Evolutionary conservation across 129 eudicot genomes (phyloP).

Genomic region (Heracleum sosnowskyi): DNA sequence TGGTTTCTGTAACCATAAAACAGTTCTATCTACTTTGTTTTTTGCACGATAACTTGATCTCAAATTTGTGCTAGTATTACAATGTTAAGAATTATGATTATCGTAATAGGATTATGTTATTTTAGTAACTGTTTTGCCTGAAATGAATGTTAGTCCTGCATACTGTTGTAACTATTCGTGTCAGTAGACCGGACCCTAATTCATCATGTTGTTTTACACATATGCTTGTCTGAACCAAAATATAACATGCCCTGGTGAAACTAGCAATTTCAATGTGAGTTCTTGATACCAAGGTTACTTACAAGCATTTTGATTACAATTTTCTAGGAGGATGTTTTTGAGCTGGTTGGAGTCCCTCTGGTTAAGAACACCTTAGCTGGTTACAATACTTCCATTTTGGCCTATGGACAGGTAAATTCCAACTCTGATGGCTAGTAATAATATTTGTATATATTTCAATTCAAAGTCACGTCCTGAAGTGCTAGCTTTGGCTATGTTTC

Average conservation of each 20-base stretch:
- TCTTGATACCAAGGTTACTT: neutral
- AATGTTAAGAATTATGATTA: neutral
- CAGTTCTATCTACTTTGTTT: neutral
- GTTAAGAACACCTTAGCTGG: conserved; percentile 90
- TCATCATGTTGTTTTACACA: neutral
- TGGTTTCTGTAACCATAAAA: neutral
- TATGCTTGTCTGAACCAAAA: neutral
- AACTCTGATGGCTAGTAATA: neutral
- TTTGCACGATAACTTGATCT: neutral
- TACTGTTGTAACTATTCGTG: neutral
- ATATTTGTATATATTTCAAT: neutral
- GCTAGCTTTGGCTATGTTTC: conserved; percentile 8
- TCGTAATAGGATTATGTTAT: neutral
- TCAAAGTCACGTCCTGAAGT: conserved; percentile 5
- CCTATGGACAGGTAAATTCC: conserved; percentile 73
- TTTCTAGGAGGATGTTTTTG: conserved; percentile 70
- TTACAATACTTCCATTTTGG: conserved; percentile 75
- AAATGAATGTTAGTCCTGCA: neutral
- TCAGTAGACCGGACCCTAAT: neutral
- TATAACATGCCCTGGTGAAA: neutral
- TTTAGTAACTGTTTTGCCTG: neutral
- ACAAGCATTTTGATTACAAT: neutral
- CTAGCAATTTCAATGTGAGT: neutral
- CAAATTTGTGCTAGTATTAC: neutral
- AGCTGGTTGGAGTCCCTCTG: conserved; percentile 64